Base-by-base conservation (phyloP, 1,139 yeast genomes). In the Yamadazyma blattariae region DNA sequence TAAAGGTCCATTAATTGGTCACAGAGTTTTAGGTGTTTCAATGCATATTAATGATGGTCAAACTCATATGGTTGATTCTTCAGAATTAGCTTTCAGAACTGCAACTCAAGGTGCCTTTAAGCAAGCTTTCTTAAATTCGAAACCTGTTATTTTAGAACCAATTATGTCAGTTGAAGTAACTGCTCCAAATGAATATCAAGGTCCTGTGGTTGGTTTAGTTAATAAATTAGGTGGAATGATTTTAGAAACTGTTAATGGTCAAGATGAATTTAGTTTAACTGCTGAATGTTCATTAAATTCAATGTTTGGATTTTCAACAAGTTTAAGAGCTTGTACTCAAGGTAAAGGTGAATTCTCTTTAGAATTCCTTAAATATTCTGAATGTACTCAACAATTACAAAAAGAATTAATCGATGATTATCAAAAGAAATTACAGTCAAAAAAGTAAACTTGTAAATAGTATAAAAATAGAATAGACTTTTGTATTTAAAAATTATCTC, bases 281-380 rank as follows among this genome's bases (percentile, higher is more conserved):
- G 95, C 97, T 23, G 97, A 92, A 61, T 90, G 97, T 67, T 84
- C 98, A 11, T 79, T 94, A 64, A 89, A 89, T 70, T 77, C 88
- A 42, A 81, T 94, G 89, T 94, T 94, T 60, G 98, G 98, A 16
- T 88, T 92, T 61, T 96, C 97, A 10, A 87, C 97, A 11, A 80
- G 88, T 18, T 74, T 94, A 59, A 84, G 99, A 71, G 97, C 98
- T 25, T 83, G 87, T 43, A 92, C 98, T 17, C 98, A 94, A 66
- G 99, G 99, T 64, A 94, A 94, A 63, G 98, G 98, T 52, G 98
- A 94, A 65, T 94, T 94, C 59, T 79, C 96, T 4, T 74, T 94
- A 63, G 99, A 94, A 61, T 94, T 92, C 70, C 81, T 86, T 58
- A 87, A 88, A 55, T 92, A 92, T 61, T 77, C 95, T 34, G 96